Conservation (phyloP, 2,329 filamentous ascomycete genomes). For the Knufia petricola region DNA sequence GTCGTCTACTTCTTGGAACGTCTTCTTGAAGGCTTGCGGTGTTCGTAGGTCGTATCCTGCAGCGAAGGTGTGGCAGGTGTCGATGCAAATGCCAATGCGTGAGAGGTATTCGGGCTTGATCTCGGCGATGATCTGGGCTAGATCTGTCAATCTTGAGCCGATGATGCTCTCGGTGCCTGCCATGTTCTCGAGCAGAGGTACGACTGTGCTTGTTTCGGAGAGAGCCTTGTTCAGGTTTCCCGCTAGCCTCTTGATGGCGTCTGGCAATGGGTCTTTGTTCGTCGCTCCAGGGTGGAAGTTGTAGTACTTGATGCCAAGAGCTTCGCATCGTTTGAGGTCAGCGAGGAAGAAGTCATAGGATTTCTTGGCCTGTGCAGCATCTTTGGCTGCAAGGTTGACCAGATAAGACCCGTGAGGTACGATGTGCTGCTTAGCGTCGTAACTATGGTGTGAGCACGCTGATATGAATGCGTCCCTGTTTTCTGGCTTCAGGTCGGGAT, state of each 20-base stretch:
- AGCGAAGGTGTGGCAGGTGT: constrained; percentile 94
- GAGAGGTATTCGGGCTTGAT: constrained; percentile 63
- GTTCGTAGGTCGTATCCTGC: constrained; percentile 83
- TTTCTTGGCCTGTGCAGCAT: constrained; percentile 69
- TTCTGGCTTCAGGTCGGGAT: constrained; percentile 62
- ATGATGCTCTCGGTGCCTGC: constrained; percentile 81
- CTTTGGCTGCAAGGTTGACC: constrained; percentile 84
- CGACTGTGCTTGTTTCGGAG: constrained; percentile 61
- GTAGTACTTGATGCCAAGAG: constrained; percentile 80
- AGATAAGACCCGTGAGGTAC: constrained; percentile 94
- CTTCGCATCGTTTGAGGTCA: constrained; percentile 75
- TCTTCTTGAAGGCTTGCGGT: constrained; percentile 60
- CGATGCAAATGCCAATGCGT: constrained; percentile 85
- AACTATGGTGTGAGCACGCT: constrained; percentile 58
- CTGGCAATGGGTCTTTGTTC: constrained; percentile 54
- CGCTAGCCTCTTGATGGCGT: constrained; percentile 70
- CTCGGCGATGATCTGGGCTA: constrained; percentile 70
- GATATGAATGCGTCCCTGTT: constrained; percentile 60
- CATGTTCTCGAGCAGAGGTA: constrained; percentile 92
- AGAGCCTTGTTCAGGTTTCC: constrained; percentile 74
- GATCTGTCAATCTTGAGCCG: constrained; percentile 74
- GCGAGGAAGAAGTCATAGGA: constrained; percentile 81
- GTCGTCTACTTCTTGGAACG: constrained; percentile 65
- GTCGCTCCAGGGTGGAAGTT: constrained; percentile 94
- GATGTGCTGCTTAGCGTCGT: constrained; percentile 60